Evolutionary conservation across 495 filamentous ascomycete genomes (phyloP), one percentile per base, ranked within the genome.

Genomic region (Glarea lozoyensis): DNA sequence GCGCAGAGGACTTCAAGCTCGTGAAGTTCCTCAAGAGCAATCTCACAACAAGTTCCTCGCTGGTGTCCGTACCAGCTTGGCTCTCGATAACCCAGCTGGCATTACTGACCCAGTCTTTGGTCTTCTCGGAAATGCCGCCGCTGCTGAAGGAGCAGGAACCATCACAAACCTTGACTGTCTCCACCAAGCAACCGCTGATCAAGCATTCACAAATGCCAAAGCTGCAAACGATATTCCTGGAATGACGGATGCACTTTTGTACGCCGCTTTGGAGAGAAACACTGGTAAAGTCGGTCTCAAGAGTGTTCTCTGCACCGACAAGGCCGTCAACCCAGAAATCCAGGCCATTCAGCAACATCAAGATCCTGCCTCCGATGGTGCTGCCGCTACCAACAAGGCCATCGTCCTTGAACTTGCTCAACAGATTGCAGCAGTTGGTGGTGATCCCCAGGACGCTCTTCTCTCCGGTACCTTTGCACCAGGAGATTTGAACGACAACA

Each of bases 191-290:
- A 69, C 73, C 17, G 79, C 79, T 38, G 79, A 82, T 61, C 77
- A 78, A 58, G 79, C 79, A 49, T 81, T 82, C 59, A 80, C 79
- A 57, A 83, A 83, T 52, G 73, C 77, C 35, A 80, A 82, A 57
- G 78, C 61, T 3, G 74, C 73, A 36, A 65, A 65, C 22, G 73
- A 81, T 53, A 53, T 80, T 16, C 59, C 70, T 9, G 71, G 70
- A 44, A 68, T 70, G 72, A 59, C 65, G 23, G 67, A 68, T 42
- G 78, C 79, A 32, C 62, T 83, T 44, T 62, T 80, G 40, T 83
- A 69, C 61, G 71, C 74, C 40, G 70, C 74, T 42, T 62, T 83
- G 13, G 79, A 83, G 61, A 67, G 77, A 34, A 82, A 83, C 61
- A 81, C 79, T 11, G 65, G 60, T 9, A 48, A 48, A 11, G 76